These are phyloP conservation scores for Kluyveromyces starmeri DNA, from an alignment of 805 yeast species.

Conservation along the genomic window DNA sequence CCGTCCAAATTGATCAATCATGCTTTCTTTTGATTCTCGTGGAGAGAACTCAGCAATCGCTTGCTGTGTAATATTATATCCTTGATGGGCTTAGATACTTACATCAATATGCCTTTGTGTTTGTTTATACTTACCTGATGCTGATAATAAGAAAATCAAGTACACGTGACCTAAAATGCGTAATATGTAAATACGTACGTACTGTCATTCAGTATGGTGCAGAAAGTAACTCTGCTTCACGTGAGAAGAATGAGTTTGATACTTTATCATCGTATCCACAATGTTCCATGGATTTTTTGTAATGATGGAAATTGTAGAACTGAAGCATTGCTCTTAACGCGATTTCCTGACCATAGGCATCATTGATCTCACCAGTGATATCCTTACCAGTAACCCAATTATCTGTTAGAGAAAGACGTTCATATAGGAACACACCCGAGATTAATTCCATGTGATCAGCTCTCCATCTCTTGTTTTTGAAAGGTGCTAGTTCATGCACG, in stretches of 20 bases:
- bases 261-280: slow-evolving; percentile 44
- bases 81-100: too few species aligned
- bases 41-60: too few species aligned
- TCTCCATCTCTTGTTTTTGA: slow-evolving; percentile 92
- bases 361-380: slow-evolving; percentile 61
- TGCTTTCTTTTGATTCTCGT: too few species aligned
- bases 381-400: slow-evolving; percentile 85
- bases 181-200: too few species aligned
- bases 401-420: slow-evolving; percentile 64
- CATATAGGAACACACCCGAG: slow-evolving; percentile 73
- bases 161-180: too few species aligned
- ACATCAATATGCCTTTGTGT: too few species aligned
- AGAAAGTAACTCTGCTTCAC: slow-evolving; percentile 30
- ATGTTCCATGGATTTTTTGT: slow-evolving; percentile 41
- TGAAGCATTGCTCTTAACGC: slow-evolving; percentile 73
- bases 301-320: slow-evolving; percentile 59
- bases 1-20: slow-evolving; percentile 3
- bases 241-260: slow-evolving; percentile 34
- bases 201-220: background rate
- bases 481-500: slow-evolving; percentile 74
- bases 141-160: too few species aligned
- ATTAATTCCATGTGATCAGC: slow-evolving; percentile 87
- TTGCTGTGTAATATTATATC: too few species aligned
- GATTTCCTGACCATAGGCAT: slow-evolving; percentile 77
- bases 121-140: too few species aligned